A percentile compares a stretch with the other conserved stretches of the same genome.
phyloP scores from a whole-genome alignment of 768 basidiomycete genomes.

The Scleroderma bovista region DNA sequence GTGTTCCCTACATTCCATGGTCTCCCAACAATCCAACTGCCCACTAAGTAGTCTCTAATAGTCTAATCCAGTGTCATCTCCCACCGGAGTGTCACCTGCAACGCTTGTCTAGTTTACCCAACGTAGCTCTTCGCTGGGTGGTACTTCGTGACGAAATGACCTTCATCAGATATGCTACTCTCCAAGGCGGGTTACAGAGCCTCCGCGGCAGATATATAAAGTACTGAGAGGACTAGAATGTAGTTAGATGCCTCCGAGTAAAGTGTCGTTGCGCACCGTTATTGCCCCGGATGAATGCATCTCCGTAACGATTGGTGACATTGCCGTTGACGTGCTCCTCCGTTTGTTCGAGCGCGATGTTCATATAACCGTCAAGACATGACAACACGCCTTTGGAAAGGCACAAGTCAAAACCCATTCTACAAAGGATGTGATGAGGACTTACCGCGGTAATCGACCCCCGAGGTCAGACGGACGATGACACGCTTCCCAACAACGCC shows the following conservation, averaged over 20 bases:
- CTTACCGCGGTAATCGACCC: constrained; percentile 89
- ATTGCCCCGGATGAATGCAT: constrained; percentile 93
- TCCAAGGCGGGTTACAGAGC: constrained; percentile 32
- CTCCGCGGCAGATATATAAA: constrained; percentile 77
- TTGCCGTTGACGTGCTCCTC: constrained; percentile 89
- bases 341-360: constrained; percentile 95
- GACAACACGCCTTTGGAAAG: constrained; percentile 70
- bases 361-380: constrained; percentile 98
- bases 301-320: constrained; percentile 88
- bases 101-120: no score
- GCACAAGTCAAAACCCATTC: not conserved
- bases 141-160: no score
- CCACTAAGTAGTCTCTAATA: no score
- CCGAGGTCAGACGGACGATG: constrained; percentile 85
- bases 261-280: constrained; percentile 52
- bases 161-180: not conserved
- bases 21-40: no score
- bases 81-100: no score
- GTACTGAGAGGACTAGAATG: constrained; percentile 37
- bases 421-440: constrained; percentile 5
- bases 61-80: no score
- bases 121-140: no score
- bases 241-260: constrained; percentile 2
- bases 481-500: constrained; percentile 96
- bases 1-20: no score